phyloP scores from a whole-genome alignment of 371 early-diverging fungal species.

The Mortierella sp. region DNA sequence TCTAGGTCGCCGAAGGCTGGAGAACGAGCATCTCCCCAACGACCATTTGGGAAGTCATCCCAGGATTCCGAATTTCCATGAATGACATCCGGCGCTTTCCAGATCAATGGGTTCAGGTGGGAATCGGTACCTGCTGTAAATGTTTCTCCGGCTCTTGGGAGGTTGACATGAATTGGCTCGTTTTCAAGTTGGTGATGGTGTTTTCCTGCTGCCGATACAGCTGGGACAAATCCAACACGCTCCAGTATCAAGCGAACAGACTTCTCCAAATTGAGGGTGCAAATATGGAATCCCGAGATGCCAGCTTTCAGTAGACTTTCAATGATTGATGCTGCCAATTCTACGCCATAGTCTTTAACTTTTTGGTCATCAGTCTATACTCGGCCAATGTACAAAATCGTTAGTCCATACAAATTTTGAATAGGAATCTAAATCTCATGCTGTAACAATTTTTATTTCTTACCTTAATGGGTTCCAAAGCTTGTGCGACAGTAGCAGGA shows the following conservation, averaged over 20 bases:
- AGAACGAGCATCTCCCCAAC: slow-evolving; percentile 96
- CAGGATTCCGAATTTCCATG: slow-evolving; percentile 71
- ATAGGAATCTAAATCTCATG: too few species aligned
- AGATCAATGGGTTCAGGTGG: slow-evolving; percentile 38
- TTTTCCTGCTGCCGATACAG: slow-evolving; percentile 23
- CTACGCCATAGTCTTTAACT: slow-evolving; percentile 93
- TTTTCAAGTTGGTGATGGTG: slow-evolving; percentile 23
- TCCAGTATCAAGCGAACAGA: slow-evolving; percentile 88
- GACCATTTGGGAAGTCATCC: slow-evolving; percentile 98
- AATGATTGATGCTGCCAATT: slow-evolving; percentile 80
- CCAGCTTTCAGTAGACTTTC: slow-evolving; percentile 67
- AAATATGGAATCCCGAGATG: slow-evolving; percentile 78
- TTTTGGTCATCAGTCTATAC: slow-evolving; percentile 88
- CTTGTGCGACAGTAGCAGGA: slow-evolving; percentile 74
- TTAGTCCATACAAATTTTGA: background rate
- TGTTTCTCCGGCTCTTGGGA: background rate
- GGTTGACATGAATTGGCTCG: slow-evolving; percentile 24
- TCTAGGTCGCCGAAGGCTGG: slow-evolving; percentile 84
- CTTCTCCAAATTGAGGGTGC: slow-evolving; percentile 92
- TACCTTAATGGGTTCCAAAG: slow-evolving; percentile 85
- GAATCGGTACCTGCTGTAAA: slow-evolving; percentile 6
- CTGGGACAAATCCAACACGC: slow-evolving; percentile 66
- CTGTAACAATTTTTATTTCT: background rate
- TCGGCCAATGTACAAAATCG: background rate
- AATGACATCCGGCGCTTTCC: slow-evolving; percentile 32